Conservation (phyloP, 139 green algal genomes). For the Chlorella sorokiniana region DNA sequence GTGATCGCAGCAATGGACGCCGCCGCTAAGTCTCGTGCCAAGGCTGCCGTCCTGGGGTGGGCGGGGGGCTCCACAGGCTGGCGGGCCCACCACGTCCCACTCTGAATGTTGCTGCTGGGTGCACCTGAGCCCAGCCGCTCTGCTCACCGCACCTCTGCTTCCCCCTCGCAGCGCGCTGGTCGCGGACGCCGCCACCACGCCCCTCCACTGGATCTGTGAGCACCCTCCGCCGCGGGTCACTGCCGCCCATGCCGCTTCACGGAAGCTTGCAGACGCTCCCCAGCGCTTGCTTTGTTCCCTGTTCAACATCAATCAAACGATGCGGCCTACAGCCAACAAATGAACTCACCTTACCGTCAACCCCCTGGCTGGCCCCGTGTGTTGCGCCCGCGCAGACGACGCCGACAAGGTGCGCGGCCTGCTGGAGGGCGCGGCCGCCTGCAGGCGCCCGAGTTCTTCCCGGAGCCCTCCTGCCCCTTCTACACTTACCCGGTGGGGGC, state of each 20-base stretch:
- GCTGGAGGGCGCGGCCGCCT: conserved; percentile 21
- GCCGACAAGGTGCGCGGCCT: conserved; percentile 39
- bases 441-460: conserved; percentile 52
- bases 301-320: no score
- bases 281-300: neutral
- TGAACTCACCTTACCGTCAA: no score
- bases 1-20: no score
- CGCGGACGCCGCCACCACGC: conserved; percentile 62
- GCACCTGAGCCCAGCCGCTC: no score
- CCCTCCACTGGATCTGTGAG: conserved; percentile 62
- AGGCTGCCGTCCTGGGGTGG: no score
- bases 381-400: conserved; percentile 35
- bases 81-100: neutral
- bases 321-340: neutral
- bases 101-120: neutral
- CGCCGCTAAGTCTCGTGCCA: no score
- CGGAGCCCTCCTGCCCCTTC: conserved; percentile 54
- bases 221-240: neutral
- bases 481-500: conserved; percentile 53
- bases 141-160: no score
- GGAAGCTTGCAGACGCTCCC: neutral
- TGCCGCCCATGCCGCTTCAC: neutral
- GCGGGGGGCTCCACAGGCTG: no score
- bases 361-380: no score
- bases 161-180: conserved; percentile 53